These are phyloP conservation scores for Bauhinia variegata DNA, from an alignment of 306 rosid genomes.

Conservation along the genomic window DNA sequence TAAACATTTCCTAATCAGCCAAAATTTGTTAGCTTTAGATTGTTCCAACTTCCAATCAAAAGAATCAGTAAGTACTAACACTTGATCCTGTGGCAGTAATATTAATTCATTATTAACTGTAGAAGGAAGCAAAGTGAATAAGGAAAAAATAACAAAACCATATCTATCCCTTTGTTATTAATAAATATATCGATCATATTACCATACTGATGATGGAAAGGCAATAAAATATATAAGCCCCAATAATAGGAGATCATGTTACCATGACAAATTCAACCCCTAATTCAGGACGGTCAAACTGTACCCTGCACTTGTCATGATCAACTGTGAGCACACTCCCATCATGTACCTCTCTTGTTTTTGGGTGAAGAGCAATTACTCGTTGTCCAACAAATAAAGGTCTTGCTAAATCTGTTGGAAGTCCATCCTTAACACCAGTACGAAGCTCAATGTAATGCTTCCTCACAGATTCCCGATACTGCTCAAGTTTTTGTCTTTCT, in stretches of 20 bases:
- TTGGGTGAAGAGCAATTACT: conserved; percentile 84
- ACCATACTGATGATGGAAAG: conserved; percentile 10
- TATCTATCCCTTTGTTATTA: neutral
- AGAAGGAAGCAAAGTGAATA: neutral
- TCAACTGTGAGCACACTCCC: conserved; percentile 92
- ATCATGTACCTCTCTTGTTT: conserved; percentile 85
- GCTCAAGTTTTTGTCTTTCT: conserved; percentile 84
- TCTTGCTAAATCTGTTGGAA: conserved; percentile 90
- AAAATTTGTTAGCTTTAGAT: neutral
- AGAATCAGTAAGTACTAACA: neutral
- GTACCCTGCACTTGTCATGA: conserved; percentile 86
- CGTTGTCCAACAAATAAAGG: conserved; percentile 93
- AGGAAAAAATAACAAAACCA: too few relatives aligned
- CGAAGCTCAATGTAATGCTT: conserved; percentile 75
- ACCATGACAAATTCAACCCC: conserved; percentile 94
- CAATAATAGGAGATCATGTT: conserved; percentile 37
- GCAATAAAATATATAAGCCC: conserved; percentile 10
- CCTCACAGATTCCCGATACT: conserved; percentile 85
- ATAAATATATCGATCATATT: neutral
- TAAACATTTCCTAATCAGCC: neutral
- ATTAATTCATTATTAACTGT: neutral
- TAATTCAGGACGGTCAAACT: conserved; percentile 79
- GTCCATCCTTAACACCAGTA: conserved; percentile 76
- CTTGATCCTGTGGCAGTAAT: neutral
- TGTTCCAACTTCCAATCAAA: neutral